phyloP scores from a whole-genome alignment of 352 stramenopile species.

The Globisporangium iwayamae region DNA sequence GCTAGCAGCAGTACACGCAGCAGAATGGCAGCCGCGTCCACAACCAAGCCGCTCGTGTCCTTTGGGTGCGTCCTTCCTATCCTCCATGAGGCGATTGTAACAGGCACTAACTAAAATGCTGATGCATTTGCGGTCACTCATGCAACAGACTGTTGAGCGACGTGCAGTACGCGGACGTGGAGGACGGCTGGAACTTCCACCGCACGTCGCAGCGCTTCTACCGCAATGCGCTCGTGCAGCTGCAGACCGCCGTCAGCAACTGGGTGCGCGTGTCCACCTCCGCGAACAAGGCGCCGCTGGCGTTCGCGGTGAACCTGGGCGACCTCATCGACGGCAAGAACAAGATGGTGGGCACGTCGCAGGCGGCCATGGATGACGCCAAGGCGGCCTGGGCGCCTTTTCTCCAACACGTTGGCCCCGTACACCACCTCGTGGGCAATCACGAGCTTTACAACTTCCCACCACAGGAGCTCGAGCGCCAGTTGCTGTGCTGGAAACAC shows the following conservation, averaged over 20 bases:
- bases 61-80: slow-evolving; percentile 36
- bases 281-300: slow-evolving; percentile 17
- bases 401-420: slow-evolving; percentile 34
- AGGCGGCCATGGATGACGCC: slow-evolving; percentile 35
- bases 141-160: slow-evolving; percentile 53
- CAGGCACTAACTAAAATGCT: background rate
- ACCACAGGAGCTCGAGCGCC: slow-evolving; percentile 31
- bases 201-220: slow-evolving; percentile 66
- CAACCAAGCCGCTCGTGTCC: slow-evolving; percentile 35
- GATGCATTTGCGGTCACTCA: background rate
- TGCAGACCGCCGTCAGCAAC: slow-evolving; percentile 39
- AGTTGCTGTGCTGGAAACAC: slow-evolving; percentile 33
- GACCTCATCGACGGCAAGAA: slow-evolving; percentile 86
- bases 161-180: slow-evolving; percentile 81
- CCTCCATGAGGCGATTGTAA: background rate
- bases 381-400: slow-evolving; percentile 44
- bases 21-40: background rate
- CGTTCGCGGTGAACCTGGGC: slow-evolving; percentile 73
- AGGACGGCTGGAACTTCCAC: slow-evolving; percentile 78
- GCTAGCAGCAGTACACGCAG: background rate
- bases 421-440: slow-evolving; percentile 82
- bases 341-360: slow-evolving; percentile 35
- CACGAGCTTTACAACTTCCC: slow-evolving; percentile 86
- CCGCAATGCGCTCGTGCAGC: slow-evolving; percentile 51
- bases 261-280: slow-evolving; percentile 37